Conservation (phyloP, 2,329 filamentous ascomycete species). For the Sordariomycetes sp. region DNA sequence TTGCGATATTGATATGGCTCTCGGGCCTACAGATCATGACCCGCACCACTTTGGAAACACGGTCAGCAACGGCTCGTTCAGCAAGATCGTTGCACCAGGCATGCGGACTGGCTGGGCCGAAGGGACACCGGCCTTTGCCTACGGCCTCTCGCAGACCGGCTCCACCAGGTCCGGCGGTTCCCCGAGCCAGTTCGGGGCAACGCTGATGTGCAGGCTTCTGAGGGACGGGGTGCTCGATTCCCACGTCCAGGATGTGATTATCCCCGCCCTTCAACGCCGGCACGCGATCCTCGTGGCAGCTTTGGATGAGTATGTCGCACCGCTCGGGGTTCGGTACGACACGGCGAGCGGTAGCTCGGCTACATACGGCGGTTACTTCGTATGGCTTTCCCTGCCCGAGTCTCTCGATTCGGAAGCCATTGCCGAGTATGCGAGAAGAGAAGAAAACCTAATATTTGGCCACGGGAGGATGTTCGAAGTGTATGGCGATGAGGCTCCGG, state of each 20-base stretch:
- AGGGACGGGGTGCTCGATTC: constrained; percentile 27
- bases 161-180: constrained; percentile 46
- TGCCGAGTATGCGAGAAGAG: constrained; percentile 42
- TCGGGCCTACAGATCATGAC: constrained; percentile 42
- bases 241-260: constrained; percentile 29
- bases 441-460: constrained; percentile 59
- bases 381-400: constrained; percentile 62
- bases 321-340: constrained; percentile 43
- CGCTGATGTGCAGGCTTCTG: constrained; percentile 38
- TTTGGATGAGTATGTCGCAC: constrained; percentile 47
- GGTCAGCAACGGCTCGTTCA: constrained; percentile 81
- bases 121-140: constrained; percentile 44
- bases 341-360: constrained; percentile 21
- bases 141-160: constrained; percentile 41
- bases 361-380: constrained; percentile 72
- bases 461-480: constrained; percentile 62
- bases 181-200: constrained; percentile 42
- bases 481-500: constrained; percentile 38
- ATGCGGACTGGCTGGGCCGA: constrained; percentile 84
- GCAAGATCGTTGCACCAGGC: constrained; percentile 76
- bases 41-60: constrained; percentile 58
- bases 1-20: constrained; percentile 63
- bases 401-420: constrained; percentile 40
- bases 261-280: constrained; percentile 33
- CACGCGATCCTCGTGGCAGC: constrained; percentile 43